Base-by-base conservation (phyloP, 164 flowering plant genomes). In the Kalanchoe fedtschenkoi region DNA sequence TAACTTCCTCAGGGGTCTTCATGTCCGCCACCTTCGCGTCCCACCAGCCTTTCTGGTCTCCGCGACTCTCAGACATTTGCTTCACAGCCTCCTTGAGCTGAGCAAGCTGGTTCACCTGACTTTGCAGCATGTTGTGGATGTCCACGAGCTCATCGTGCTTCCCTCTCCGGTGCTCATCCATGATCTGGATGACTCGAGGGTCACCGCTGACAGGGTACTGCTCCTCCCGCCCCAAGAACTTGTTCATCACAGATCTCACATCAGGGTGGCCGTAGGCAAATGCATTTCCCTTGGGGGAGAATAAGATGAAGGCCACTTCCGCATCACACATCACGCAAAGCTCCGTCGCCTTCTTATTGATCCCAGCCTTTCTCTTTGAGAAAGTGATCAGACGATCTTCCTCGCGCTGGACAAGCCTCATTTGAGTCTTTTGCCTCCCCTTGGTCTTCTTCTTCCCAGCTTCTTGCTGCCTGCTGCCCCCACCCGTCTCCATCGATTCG, bases 331-430 rank as follows among this genome's bases (percentile, higher is more conserved):
- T 51, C 16, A 51, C 32, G 7, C 56, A 24, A 24, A 51, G 32
- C 30, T 51, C 56, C 3, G 56, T 26, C 11, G 56, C 32, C 28
- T 51, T 51, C 17, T 51, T 51, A 51, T 51, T 51, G 33, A 51
- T 51, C 32, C 56, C 56, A 24, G 32, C 32, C 56, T 51, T 51
- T 26, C 56, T 16, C 26, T 51, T 51, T 1, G 32, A 51, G 17
- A 51, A 24, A 9, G 56, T 51, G 24, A 51, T 51, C 6, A 51
- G 56, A 51, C 56, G 56, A 26, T 51, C 56, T 24, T 26, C 56
- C 56, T 51, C 32, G 0, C 56, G 21, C 14, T 51, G 13, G 7
- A 51, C 32, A 5, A 51, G 56, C 32, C 16, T 24, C 56, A 51
- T 51, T 4, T 6, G 30, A 6, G 56, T 51, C 56, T 26, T 51